Conservation (phyloP, 1,284 basidiomycete genomes). For the Peniophora sp. region DNA sequence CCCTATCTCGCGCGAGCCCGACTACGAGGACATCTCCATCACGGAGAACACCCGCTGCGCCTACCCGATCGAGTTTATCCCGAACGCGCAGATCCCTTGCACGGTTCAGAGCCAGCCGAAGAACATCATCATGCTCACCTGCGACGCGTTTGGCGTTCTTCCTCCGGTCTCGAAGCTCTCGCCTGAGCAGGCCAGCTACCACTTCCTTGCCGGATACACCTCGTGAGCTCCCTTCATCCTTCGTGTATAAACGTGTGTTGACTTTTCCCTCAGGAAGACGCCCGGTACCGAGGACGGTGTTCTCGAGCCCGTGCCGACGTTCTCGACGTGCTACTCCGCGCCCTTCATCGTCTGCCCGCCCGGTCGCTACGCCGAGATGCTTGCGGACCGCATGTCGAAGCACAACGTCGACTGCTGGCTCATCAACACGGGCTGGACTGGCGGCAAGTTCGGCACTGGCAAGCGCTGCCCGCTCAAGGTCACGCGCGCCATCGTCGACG, state of each 20-base stretch:
- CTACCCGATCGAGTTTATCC: constrained; percentile 95
- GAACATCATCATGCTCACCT: constrained; percentile 98
- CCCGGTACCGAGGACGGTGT: constrained; percentile 99
- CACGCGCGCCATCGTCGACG: constrained; percentile 94
- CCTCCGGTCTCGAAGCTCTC: constrained; percentile 93
- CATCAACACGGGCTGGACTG: constrained; percentile 99
- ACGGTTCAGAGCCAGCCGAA: constrained; percentile 77
- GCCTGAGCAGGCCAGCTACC: constrained; percentile 94
- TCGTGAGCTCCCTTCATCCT: constrained; percentile 43
- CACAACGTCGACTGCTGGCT: constrained; percentile 95
- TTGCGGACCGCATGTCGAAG: constrained; percentile 90
- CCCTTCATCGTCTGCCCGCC: constrained; percentile 99
- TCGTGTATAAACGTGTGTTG: constrained; percentile 1
- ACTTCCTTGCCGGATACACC: constrained; percentile 95
- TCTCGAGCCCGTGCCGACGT: constrained; percentile 96
- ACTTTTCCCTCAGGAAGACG: constrained; percentile 53
- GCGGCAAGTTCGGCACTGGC: constrained; percentile 88
- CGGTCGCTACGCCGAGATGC: constrained; percentile 93
- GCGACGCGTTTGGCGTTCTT: constrained; percentile 97
- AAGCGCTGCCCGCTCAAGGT: constrained; percentile 93
- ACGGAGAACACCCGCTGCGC: constrained; percentile 99
- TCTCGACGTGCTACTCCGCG: constrained; percentile 98
- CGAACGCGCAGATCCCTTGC: constrained; percentile 93
- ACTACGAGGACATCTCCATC: constrained; percentile 95
- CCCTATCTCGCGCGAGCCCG: constrained; percentile 78